Base-by-base conservation (phyloP, 495 filamentous ascomycete genomes). In the Apiosordaria backusii region DNA sequence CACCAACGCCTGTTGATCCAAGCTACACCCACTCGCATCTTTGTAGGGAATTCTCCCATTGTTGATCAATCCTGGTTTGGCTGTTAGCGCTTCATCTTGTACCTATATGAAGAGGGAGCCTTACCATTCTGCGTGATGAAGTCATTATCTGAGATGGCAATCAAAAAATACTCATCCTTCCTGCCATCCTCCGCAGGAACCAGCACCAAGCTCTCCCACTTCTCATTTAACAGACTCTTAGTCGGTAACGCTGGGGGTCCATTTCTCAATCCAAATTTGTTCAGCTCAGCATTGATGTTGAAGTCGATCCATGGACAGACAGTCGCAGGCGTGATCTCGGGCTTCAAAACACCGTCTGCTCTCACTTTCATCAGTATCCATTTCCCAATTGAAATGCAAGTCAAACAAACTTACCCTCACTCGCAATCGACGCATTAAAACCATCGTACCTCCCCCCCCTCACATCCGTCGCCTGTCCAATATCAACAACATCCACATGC, bases 81-180 rank as follows among this genome's bases (percentile, higher is more conserved):
- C 24, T 40, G 18, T 55, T 60, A 16, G n/a, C 5, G 63, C 60
- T 59, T 5, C 23, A 24, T 59, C 5, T 13, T 18, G 4, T 22
- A 59, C 7, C 21, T 60, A 23, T 58, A 9, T 16, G 7, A 29
- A 24, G 50, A 57, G 50, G 35, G 10, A 16, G 2, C 69, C 79
- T 66, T 71, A 86, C 89, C 90, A 78, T 92, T 80, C 74, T 92
- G 87, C 4, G 90, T 93, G 57, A 93, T 87, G 68, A 92, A 92
- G 74, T 93, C 90, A 75, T 95, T 92, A 69, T 93, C 91, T 67
- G 83, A 88, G 29, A 90, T 73, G 29, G 83, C 85, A 67, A 93
- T 84, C 62, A 92, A 74, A 74, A 85, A 92, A 70, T 84, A 92
- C 78, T 91, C 89, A 50, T 84, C 80, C 22, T 23, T 23, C 52